Conservation (phyloP, 352 stramenopile genomes). For the Phytophthora sojae region DNA sequence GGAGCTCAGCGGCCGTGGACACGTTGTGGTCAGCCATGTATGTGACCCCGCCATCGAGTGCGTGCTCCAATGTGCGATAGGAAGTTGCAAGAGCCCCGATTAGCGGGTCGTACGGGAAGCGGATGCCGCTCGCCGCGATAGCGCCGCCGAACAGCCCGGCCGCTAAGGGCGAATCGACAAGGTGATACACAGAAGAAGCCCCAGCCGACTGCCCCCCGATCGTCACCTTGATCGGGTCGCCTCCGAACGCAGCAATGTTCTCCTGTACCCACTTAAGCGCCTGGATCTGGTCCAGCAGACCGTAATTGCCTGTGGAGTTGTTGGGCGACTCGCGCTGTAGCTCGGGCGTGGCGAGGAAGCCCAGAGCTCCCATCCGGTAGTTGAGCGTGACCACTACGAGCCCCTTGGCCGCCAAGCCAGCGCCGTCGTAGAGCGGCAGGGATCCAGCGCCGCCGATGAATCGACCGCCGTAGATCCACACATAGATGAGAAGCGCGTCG, state of each 20-base stretch:
- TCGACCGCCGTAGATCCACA: conserved; percentile 24
- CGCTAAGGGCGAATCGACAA: background rate
- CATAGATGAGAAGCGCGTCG: conserved; percentile 11
- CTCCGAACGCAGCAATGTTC: conserved; percentile 11
- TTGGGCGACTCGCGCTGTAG: conserved; percentile 12
- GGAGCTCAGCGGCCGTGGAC: conserved; percentile 17
- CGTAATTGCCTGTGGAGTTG: conserved; percentile 3
- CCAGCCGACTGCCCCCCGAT: conserved; percentile 5
- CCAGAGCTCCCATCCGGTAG: conserved; percentile 85
- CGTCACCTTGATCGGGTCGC: conserved; percentile 13
- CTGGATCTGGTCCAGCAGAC: background rate
- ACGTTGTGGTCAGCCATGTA: conserved; percentile 12
- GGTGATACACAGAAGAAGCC: background rate
- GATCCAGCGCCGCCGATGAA: conserved; percentile 11
- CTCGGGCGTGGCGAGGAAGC: conserved; percentile 44
- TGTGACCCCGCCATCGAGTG: background rate
- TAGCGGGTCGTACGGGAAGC: background rate
- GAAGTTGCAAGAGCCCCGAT: background rate
- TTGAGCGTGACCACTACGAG: no score
- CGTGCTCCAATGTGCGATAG: background rate
- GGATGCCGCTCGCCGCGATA: background rate
- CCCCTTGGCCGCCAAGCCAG: conserved; percentile 28
- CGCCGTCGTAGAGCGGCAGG: conserved; percentile 15
- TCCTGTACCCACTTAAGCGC: conserved; percentile 15
- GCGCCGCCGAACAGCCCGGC: background rate